A percentile compares a stretch with the other conserved stretches of the same genome.
These are phyloP conservation scores for Hypseocharis bilobata DNA, from an alignment of 441 rosid species.

Conservation along the genomic window DNA sequence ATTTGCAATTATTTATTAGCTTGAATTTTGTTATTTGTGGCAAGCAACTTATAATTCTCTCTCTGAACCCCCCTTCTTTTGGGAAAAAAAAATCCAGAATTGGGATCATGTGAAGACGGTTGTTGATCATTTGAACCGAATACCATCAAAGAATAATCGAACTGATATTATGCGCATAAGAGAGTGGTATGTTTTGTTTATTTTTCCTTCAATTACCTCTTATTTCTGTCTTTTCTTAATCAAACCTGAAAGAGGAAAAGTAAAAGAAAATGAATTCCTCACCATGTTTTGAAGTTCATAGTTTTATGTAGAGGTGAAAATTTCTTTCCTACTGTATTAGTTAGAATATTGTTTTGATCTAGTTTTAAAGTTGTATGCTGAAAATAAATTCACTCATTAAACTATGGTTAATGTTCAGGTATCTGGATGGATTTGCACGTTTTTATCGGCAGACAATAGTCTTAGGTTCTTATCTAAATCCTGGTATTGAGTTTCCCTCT, in stretches of 20 bases:
- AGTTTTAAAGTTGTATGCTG: neutral
- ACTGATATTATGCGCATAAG: slow-evolving; percentile 86
- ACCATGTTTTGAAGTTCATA: neutral
- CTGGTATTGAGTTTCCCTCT: slow-evolving; percentile 38
- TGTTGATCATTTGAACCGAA: slow-evolving; percentile 50
- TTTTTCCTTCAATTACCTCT: neutral
- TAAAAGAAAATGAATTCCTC: neutral
- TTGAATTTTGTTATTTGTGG: neutral
- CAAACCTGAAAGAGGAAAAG: neutral
- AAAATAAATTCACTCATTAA: slow-evolving; percentile 13
- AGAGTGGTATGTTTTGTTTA: slow-evolving; percentile 43
- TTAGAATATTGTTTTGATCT: neutral
- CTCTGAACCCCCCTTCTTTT: slow-evolving; percentile 12
- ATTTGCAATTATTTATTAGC: slow-evolving; percentile 22
- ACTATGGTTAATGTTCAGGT: slow-evolving; percentile 40
- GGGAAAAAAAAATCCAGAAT: slow-evolving; percentile 60
- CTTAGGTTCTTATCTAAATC: slow-evolving; percentile 64
- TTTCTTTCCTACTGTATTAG: neutral
- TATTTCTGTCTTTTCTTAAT: neutral
- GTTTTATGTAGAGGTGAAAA: neutral
- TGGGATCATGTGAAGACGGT: slow-evolving; percentile 61
- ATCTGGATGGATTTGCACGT: slow-evolving; percentile 66
- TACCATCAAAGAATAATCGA: slow-evolving; percentile 76
- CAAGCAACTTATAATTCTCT: no score
- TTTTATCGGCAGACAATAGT: slow-evolving; percentile 72